Percentiles rank a stretch among this genome's conserved stretches.
Conservation (phyloP, 768 basidiomycete species). For the Omphalotus guepiniiformis region DNA sequence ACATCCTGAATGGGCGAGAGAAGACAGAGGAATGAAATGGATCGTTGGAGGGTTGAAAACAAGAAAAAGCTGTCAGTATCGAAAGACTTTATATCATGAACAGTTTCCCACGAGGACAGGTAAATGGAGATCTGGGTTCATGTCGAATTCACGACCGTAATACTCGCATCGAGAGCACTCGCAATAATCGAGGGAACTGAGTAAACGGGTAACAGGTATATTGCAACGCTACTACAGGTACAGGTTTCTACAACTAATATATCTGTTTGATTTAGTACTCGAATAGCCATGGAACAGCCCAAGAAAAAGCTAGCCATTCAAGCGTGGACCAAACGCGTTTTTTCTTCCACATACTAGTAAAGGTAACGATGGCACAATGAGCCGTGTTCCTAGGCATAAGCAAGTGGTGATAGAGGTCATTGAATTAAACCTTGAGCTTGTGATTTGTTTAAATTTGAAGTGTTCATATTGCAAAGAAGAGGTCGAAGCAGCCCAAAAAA, state of each 20-base stretch:
- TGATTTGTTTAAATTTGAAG: no score
- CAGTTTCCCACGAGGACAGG: slow-evolving; percentile 22
- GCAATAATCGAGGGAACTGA: no score
- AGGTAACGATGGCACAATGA: slow-evolving; percentile 71
- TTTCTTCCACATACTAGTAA: slow-evolving; percentile 74
- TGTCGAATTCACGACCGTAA: no score
- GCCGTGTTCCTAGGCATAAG: slow-evolving; percentile 78
- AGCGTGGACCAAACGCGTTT: slow-evolving; percentile 68
- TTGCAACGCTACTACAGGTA: background rate
- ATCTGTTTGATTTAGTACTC: slow-evolving; percentile 75
- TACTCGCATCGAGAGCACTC: no score
- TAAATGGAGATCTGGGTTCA: no score
- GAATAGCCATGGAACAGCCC: slow-evolving; percentile 50
- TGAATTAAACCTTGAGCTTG: no score
- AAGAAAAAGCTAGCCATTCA: slow-evolving; percentile 51
- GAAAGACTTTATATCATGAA: slow-evolving; percentile 16
- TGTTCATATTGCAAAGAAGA: no score
- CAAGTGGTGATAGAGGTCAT: slow-evolving; percentile 43
- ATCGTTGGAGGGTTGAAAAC: slow-evolving; percentile 18
- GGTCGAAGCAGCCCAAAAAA: no score
- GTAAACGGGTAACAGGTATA: background rate
- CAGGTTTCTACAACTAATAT: slow-evolving; percentile 18
- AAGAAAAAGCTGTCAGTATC: slow-evolving; percentile 21
- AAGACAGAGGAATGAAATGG: slow-evolving; percentile 16
- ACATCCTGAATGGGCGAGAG: slow-evolving; percentile 32